A percentile compares a stretch with the other conserved stretches of the same genome.
phyloP scores from a whole-genome alignment of 1,284 basidiomycete species.

The Stygiomarasmius scandens region DNA sequence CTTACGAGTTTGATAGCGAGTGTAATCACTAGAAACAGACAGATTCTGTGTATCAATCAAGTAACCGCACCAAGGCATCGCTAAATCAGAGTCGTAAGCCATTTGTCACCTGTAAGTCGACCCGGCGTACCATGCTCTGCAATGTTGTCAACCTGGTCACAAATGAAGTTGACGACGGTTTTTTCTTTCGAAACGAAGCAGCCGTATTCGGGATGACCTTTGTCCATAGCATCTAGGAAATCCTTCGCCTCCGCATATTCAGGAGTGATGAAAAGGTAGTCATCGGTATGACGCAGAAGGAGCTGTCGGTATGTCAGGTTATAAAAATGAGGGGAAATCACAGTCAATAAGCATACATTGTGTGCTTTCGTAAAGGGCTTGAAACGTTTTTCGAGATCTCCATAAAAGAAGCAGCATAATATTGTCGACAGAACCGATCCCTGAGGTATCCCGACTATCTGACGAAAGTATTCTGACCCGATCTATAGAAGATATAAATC shows the following conservation, averaged over 20 bases:
- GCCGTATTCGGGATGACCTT: constrained; percentile 91
- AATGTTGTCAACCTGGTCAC: constrained; percentile 59
- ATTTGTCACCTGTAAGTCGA: neutral
- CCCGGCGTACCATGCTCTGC: constrained; percentile 47
- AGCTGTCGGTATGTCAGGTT: constrained; percentile 47
- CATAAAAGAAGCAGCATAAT: constrained; percentile 94
- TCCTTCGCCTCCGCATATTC: constrained; percentile 59
- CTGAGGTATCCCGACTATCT: constrained; percentile 93
- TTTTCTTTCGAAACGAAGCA: constrained; percentile 90
- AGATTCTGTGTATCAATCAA: constrained; percentile 76
- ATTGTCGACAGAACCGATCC: constrained; percentile 90
- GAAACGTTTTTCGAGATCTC: constrained; percentile 77
- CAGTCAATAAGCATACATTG: too few species aligned
- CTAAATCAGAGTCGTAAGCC: constrained; percentile 38
- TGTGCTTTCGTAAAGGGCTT: constrained; percentile 59
- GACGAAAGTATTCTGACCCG: constrained; percentile 77
- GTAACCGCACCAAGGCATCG: constrained; percentile 91
- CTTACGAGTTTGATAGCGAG: constrained; percentile 64
- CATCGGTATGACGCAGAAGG: constrained; percentile 87
- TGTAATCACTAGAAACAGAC: constrained; percentile 77
- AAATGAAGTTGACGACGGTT: constrained; percentile 86
- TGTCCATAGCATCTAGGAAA: constrained; percentile 82
- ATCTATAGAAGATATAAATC: constrained; percentile 53
- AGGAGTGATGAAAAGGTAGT: constrained; percentile 90
- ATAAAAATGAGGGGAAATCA: constrained; percentile 24